phyloP scores from a whole-genome alignment of 2,329 filamentous ascomycete species.

The Fusarium sp. region DNA sequence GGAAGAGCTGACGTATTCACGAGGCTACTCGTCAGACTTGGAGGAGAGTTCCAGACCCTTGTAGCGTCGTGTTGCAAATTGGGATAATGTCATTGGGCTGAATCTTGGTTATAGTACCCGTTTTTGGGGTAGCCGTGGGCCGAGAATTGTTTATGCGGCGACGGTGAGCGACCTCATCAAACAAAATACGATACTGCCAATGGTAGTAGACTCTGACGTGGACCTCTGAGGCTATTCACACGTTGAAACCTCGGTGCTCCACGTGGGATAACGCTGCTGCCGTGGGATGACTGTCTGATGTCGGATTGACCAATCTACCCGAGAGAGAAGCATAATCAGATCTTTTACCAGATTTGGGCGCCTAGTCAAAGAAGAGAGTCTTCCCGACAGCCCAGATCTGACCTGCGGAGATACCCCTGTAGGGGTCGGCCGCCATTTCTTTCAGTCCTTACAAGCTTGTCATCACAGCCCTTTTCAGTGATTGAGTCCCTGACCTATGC shows the following conservation, averaged over 20 bases:
- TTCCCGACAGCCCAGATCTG: conserved; percentile 11
- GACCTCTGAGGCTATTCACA: conserved; percentile 8
- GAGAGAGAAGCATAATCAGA: conserved; percentile 3
- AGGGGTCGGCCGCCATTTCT: conserved; percentile 34
- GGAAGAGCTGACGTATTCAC: conserved; percentile 14
- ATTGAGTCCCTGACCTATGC: background rate
- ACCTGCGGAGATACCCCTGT: conserved; percentile 7
- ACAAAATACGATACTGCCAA: conserved; percentile 14
- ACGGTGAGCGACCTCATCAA: conserved; percentile 3
- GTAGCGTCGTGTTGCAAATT: conserved; percentile 21
- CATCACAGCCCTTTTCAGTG: background rate
- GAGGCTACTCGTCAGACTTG: background rate
- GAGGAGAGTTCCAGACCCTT: background rate
- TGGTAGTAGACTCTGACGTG: background rate
- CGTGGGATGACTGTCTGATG: conserved; percentile 2
- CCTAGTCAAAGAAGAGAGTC: background rate
- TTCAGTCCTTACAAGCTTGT: conserved; percentile 2
- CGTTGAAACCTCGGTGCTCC: background rate
- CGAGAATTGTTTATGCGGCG: background rate
- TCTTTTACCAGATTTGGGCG: background rate
- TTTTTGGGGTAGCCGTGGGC: background rate
- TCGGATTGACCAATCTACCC: conserved; percentile 17
- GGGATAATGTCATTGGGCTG: conserved; percentile 15
- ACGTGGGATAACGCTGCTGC: conserved; percentile 9
- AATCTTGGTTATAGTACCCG: background rate